phyloP scores from a whole-genome alignment of 2,329 filamentous ascomycete species.

The Penicillium sp. region DNA sequence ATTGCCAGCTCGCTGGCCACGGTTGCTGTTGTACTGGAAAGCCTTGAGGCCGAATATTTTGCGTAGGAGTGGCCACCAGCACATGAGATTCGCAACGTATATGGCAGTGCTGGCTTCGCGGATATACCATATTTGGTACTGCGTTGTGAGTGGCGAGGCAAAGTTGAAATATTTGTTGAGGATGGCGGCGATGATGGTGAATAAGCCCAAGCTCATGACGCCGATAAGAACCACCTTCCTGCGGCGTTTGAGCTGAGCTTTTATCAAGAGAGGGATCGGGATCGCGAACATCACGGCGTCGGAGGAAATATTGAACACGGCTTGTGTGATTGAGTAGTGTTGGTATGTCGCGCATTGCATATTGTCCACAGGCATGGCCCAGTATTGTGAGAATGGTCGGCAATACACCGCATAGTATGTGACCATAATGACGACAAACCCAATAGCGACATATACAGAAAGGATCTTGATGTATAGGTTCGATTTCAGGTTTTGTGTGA shows the following conservation, averaged over 20 bases:
- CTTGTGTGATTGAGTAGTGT: constrained; percentile 45
- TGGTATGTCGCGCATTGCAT: constrained; percentile 45
- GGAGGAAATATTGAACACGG: constrained; percentile 48
- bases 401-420: constrained; percentile 53
- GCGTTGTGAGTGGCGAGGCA: constrained; percentile 36
- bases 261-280: constrained; percentile 39
- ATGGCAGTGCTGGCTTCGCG: constrained; percentile 43
- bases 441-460: constrained; percentile 44
- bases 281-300: constrained; percentile 43
- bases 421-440: constrained; percentile 52
- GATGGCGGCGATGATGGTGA: constrained; percentile 48
- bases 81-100: constrained; percentile 49
- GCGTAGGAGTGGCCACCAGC: constrained; percentile 33
- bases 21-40: constrained; percentile 30
- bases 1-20: constrained; percentile 17
- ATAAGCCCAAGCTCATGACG: constrained; percentile 42
- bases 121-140: constrained; percentile 47
- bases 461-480: constrained; percentile 43
- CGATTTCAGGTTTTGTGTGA: constrained; percentile 43
- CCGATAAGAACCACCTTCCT: constrained; percentile 38
- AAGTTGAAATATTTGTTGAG: constrained; percentile 52
- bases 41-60: constrained; percentile 31
- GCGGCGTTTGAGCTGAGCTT: constrained; percentile 34
- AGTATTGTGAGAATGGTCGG: constrained; percentile 52
- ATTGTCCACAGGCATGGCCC: constrained; percentile 47